A percentile compares a stretch with the other conserved stretches of the same genome.
phyloP scores from a whole-genome alignment of 2,329 filamentous ascomycete genomes.

The Microcera coccophila region DNA sequence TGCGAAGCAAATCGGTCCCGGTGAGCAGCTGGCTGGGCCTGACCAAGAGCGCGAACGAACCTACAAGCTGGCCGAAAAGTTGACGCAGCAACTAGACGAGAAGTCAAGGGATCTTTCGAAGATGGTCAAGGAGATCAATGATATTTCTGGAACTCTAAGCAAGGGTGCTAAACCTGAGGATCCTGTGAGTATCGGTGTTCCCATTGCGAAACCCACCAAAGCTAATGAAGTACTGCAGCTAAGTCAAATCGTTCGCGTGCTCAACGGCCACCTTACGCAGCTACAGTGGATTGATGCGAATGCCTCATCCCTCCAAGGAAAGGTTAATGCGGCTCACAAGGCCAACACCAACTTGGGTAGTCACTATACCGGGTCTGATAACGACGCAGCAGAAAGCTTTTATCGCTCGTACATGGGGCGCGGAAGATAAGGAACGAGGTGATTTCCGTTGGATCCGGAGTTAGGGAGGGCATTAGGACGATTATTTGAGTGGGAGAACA shows the following conservation, averaged over 20 bases:
- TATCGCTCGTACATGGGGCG: conserved; percentile 83
- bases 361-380: conserved; percentile 57
- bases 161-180: conserved; percentile 87
- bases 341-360: conserved; percentile 60
- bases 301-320: conserved; percentile 73
- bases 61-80: conserved; percentile 91
- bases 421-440: conserved; percentile 33
- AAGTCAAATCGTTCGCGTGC: conserved; percentile 89
- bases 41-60: conserved; percentile 95
- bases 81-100: conserved; percentile 85
- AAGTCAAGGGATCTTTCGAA: conserved; percentile 89
- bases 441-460: conserved; percentile 22
- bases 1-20: conserved; percentile 68
- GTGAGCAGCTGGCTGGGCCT: conserved; percentile 75
- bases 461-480: conserved; percentile 20
- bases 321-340: conserved; percentile 79
- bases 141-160: conserved; percentile 81
- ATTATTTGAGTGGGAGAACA: conserved; percentile 1
- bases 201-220: conserved; percentile 7
- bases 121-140: conserved; percentile 98
- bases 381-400: conserved; percentile 79
- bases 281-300: conserved; percentile 91
- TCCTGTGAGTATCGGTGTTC: conserved; percentile 57
- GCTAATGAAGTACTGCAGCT: conserved; percentile 52
- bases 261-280: conserved; percentile 88